phyloP scores from a whole-genome alignment of 139 green algal species.

The Pleodorina starrii region DNA sequence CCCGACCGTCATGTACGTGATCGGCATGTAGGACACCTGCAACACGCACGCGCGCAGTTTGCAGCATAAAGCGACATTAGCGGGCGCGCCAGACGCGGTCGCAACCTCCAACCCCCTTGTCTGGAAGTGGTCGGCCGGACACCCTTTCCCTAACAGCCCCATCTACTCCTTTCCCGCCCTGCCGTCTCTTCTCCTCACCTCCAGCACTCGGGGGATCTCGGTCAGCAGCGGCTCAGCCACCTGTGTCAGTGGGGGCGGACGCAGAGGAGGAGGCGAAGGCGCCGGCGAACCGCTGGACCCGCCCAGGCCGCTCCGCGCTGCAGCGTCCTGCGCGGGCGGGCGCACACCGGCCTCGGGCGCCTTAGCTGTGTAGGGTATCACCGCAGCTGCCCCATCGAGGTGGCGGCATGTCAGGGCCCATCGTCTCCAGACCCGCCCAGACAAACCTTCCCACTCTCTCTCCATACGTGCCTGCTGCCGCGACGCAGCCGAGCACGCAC shows the following conservation, averaged over 20 bases:
- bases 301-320: background rate
- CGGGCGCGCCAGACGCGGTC: too few relatives aligned
- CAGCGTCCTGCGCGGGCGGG: background rate
- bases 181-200: background rate
- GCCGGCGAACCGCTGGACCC: too few relatives aligned
- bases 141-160: background rate
- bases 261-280: background rate
- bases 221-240: background rate
- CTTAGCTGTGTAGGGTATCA: too few relatives aligned
- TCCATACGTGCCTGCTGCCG: too few relatives aligned
- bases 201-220: slow-evolving; percentile 37
- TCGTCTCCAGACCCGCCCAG: too few relatives aligned
- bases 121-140: background rate
- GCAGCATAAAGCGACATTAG: too few relatives aligned
- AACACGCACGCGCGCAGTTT: too few relatives aligned
- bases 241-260: background rate
- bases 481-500: background rate
- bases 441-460: too few relatives aligned
- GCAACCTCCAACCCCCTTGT: too few relatives aligned
- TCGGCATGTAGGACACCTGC: slow-evolving; percentile 75
- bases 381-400: too few relatives aligned
- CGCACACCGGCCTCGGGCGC: too few relatives aligned
- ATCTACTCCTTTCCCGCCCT: background rate
- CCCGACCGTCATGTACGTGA: slow-evolving; percentile 52
- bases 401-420: too few relatives aligned